Evolutionary conservation across 2,329 filamentous ascomycete genomes (phyloP).

Genomic region (Colletotrichum truncatum): DNA sequence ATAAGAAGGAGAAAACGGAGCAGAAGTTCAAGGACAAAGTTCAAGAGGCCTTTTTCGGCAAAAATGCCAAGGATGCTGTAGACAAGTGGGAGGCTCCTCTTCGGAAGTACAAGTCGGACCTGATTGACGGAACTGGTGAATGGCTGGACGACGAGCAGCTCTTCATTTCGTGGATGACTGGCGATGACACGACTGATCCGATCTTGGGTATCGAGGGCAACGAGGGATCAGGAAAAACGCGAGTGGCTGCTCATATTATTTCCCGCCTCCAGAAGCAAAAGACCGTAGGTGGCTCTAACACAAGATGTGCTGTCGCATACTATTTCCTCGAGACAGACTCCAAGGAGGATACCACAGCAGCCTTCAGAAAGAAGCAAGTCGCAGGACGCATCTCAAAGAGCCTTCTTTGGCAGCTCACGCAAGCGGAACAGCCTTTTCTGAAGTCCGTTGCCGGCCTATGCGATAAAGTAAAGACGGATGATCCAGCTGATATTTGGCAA

Average conservation of each 20-base stretch:
- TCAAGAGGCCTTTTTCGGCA: background rate
- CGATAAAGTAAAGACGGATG: conserved; percentile 37
- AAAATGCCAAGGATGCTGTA: background rate
- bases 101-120: background rate
- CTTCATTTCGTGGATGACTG: background rate
- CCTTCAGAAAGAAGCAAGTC: background rate
- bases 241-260: background rate
- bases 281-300: background rate
- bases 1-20: conserved; percentile 40
- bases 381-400: background rate
- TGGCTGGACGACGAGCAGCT: background rate
- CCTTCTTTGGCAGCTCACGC: conserved; percentile 41
- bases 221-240: background rate
- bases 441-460: conserved; percentile 40
- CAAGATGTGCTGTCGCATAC: background rate
- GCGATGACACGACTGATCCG: background rate
- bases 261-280: background rate
- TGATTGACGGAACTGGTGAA: background rate
- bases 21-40: conserved; percentile 33
- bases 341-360: background rate
- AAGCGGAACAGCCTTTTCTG: conserved; percentile 42
- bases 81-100: background rate
- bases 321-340: background rate
- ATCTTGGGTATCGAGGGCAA: background rate
- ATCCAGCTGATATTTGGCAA: conserved; percentile 10